Conservation (phyloP, 345 rosid species). For the Ceriops tagal region DNA sequence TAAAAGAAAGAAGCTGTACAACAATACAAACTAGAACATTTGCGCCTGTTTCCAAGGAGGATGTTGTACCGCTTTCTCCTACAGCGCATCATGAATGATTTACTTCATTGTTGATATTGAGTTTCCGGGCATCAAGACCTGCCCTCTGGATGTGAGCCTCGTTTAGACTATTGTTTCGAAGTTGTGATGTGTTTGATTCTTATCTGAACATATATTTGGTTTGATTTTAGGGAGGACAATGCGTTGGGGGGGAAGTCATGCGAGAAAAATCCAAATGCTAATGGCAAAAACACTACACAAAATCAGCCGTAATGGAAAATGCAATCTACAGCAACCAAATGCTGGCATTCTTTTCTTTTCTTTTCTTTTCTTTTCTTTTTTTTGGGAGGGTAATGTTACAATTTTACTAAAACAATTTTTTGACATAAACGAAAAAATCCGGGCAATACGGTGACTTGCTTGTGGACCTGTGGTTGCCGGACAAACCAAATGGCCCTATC, state of each 20-base stretch:
- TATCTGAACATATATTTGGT: background rate
- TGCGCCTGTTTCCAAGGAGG: background rate
- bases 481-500: no score
- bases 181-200: background rate
- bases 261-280: background rate
- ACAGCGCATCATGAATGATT: constrained; percentile 66
- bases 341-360: no score
- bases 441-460: no score
- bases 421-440: no score
- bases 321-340: no score
- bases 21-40: constrained; percentile 1
- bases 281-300: no score
- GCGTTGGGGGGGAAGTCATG: background rate
- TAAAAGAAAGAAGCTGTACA: no score
- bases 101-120: constrained; percentile 78
- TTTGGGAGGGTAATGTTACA: no score
- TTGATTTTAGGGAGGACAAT: background rate
- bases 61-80: constrained; percentile 26
- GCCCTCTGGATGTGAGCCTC: constrained; percentile 58
- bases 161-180: background rate
- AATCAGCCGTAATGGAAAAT: no score
- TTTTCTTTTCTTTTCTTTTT: no score
- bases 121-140: constrained; percentile 76
- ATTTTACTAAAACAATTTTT: no score
- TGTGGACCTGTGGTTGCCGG: no score